Evolutionary conservation across 108 stramenopile genomes (phyloP).

Genomic region (Conticribra weissflogii): DNA sequence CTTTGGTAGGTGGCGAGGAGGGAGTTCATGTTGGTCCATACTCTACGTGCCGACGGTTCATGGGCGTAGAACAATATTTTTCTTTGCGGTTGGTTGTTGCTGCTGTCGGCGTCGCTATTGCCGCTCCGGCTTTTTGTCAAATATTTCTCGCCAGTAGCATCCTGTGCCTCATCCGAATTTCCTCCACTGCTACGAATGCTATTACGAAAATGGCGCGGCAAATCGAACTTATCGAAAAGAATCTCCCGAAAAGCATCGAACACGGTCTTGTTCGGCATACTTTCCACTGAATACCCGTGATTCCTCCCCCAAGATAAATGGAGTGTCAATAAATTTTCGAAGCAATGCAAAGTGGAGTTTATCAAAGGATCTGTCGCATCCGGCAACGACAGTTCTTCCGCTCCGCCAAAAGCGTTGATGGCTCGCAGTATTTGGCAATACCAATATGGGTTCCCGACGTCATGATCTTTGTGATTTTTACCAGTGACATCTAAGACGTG

Average conservation of each 20-base stretch:
- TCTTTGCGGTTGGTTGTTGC: background rate
- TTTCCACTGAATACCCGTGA: background rate
- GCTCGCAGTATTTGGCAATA: conserved; percentile 18
- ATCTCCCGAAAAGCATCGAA: conserved; percentile 15
- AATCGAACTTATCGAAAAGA: conserved; percentile 8
- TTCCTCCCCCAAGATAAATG: too few species aligned
- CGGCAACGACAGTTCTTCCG: background rate
- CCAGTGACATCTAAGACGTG: too few species aligned
- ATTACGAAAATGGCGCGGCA: conserved; percentile 2
- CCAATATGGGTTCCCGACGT: background rate
- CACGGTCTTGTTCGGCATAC: conserved; percentile 6
- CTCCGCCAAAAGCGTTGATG: conserved; percentile 15
- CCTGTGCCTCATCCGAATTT: background rate
- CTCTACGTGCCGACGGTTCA: conserved; percentile 9
- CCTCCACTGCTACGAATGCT: background rate
- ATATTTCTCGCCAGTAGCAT: too few species aligned
- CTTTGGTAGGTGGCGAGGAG: background rate
- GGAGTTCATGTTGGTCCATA: conserved; percentile 17
- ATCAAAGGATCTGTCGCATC: conserved; percentile 3
- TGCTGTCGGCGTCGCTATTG: background rate
- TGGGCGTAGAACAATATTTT: conserved; percentile 25
- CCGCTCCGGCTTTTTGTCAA: background rate
- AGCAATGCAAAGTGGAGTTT: conserved; percentile 7
- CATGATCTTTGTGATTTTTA: too few species aligned
- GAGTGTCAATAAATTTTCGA: too few species aligned